Percentiles rank a stretch among this genome's conserved stretches.
Evolutionary conservation across 1,284 basidiomycete genomes (phyloP).

Genomic region (Pisolithus thermaeus): DNA sequence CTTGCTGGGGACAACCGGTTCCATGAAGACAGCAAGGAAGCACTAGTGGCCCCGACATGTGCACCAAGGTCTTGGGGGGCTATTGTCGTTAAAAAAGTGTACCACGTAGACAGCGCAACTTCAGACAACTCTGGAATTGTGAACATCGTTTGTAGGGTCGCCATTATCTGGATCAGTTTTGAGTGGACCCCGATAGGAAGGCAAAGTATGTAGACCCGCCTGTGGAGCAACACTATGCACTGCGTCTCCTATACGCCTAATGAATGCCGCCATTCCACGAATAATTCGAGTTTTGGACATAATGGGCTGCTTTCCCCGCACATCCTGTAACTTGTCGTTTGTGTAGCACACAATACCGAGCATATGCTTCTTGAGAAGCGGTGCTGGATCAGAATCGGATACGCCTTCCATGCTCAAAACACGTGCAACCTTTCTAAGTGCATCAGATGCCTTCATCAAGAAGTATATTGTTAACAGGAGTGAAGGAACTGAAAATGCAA

Average conservation of each 20-base stretch:
- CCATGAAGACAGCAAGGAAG: slow-evolving; percentile 83
- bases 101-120: slow-evolving; percentile 81
- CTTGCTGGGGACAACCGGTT: slow-evolving; percentile 51
- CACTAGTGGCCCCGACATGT: slow-evolving; percentile 84
- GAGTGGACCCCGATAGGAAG: slow-evolving; percentile 7
- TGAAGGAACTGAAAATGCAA: neutral
- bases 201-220: slow-evolving; percentile 38
- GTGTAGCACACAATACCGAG: slow-evolving; percentile 78
- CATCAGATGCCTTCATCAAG: slow-evolving; percentile 47
- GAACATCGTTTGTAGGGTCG: slow-evolving; percentile 88
- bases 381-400: slow-evolving; percentile 38
- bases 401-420: slow-evolving; percentile 27
- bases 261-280: slow-evolving; percentile 74
- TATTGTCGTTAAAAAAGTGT: slow-evolving; percentile 71
- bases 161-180: slow-evolving; percentile 71
- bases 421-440: slow-evolving; percentile 55
- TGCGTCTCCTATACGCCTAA: slow-evolving; percentile 64
- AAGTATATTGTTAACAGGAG: slow-evolving; percentile 3
- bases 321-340: slow-evolving; percentile 80
- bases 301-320: slow-evolving; percentile 66
- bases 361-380: slow-evolving; percentile 69
- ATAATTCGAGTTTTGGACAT: slow-evolving; percentile 70
- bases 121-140: slow-evolving; percentile 67
- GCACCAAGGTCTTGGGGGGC: slow-evolving; percentile 72
- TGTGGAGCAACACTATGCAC: slow-evolving; percentile 80